Evolutionary conservation across 495 filamentous ascomycete species (phyloP).

Genomic region (Aspergillus olivimuriae): DNA sequence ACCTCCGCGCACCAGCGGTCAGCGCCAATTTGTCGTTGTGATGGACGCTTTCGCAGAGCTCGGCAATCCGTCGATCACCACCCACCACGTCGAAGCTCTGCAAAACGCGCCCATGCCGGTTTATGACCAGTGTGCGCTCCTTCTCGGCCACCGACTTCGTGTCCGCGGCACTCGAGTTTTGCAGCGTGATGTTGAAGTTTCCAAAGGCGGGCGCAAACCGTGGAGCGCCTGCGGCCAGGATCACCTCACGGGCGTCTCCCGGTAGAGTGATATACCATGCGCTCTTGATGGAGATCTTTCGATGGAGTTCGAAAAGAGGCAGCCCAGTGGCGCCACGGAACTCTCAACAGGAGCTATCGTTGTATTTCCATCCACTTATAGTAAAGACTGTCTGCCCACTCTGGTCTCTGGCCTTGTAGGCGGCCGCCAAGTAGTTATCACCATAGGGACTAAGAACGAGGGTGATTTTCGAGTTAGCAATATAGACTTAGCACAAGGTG

Average conservation of each 20-base stretch:
- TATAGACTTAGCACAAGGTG: slow-evolving; percentile 12
- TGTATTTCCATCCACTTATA: slow-evolving; percentile 10
- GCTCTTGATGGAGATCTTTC: slow-evolving; percentile 2
- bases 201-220: slow-evolving; percentile 11
- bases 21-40: slow-evolving; percentile 20
- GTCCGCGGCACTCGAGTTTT: slow-evolving; percentile 17
- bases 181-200: slow-evolving; percentile 20
- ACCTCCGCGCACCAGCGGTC: slow-evolving; percentile 3
- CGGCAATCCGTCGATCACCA: slow-evolving; percentile 20
- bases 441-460: slow-evolving; percentile 10
- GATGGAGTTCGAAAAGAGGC: slow-evolving; percentile 21
- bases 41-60: slow-evolving; percentile 21
- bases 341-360: slow-evolving; percentile 10
- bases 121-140: slow-evolving; percentile 15
- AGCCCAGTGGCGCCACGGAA: slow-evolving; percentile 14
- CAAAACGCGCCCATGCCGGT: slow-evolving; percentile 13
- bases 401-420: slow-evolving; percentile 8
- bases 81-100: slow-evolving; percentile 20
- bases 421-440: slow-evolving; percentile 3
- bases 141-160: slow-evolving; percentile 15
- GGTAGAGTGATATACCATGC: slow-evolving; percentile 23
- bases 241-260: slow-evolving; percentile 9
- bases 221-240: slow-evolving; percentile 11
- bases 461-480: slow-evolving; percentile 6
- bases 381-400: slow-evolving; percentile 6